These are phyloP conservation scores for Melampsora medusae DNA, from an alignment of 1,284 basidiomycete species.

Conservation along the genomic window DNA sequence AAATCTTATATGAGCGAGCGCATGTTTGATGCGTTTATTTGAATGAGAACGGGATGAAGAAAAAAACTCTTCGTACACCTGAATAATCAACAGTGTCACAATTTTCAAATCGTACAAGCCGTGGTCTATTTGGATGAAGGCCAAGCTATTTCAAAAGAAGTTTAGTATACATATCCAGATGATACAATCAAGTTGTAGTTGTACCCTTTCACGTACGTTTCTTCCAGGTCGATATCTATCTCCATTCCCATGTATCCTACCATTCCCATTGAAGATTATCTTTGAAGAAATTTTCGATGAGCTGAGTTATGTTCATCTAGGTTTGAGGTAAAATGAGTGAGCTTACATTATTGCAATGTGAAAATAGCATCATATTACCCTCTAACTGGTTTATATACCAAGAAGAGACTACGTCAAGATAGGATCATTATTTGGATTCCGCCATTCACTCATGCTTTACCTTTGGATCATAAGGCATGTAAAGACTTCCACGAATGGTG, in stretches of 20 bases:
- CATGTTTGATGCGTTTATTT: background rate
- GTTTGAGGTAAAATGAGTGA: background rate
- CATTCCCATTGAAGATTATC: slow-evolving; percentile 21
- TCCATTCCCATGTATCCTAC: slow-evolving; percentile 19
- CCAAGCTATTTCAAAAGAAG: background rate
- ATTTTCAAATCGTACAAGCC: slow-evolving; percentile 29
- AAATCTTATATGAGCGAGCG: background rate
- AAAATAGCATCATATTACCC: slow-evolving; percentile 24
- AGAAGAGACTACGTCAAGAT: background rate
- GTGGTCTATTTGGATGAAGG: slow-evolving; percentile 15
- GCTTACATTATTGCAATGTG: slow-evolving; percentile 17
- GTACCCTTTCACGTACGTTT: slow-evolving; percentile 1
- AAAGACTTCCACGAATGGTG: background rate
- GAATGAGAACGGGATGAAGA: too few species aligned
- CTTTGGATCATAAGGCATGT: slow-evolving; percentile 8
- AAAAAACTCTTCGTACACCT: slow-evolving; percentile 7
- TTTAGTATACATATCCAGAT: background rate
- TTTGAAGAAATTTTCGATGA: background rate
- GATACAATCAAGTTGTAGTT: too few species aligned
- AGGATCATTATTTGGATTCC: background rate
- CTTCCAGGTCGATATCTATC: slow-evolving; percentile 24
- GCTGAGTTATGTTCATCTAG: too few species aligned
- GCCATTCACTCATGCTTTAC: background rate
- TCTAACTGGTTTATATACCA: slow-evolving; percentile 1
- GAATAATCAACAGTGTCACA: slow-evolving; percentile 37